Conservation (phyloP, 129 eudicot species). For the Arctium minus region DNA sequence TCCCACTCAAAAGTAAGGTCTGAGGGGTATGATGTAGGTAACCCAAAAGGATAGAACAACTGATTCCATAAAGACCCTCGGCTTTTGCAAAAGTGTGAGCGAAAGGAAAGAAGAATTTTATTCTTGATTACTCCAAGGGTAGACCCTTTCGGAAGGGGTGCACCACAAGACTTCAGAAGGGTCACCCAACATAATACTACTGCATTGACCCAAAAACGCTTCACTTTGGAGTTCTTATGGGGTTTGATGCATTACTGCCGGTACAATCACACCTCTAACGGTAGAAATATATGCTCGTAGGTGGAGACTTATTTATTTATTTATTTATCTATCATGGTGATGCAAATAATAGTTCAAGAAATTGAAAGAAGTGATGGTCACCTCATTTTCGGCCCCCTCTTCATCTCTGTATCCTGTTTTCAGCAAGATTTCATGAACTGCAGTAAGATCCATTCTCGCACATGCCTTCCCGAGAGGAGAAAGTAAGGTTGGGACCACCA, state of each 20-base stretch:
- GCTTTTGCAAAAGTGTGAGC: not conserved
- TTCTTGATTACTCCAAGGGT: not conserved
- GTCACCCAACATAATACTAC: not conserved
- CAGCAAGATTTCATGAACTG: conserved; percentile 85
- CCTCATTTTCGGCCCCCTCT: conserved; percentile 99
- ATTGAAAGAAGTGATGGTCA: conserved; percentile 18
- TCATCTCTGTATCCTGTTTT: conserved; percentile 95
- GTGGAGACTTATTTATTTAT: not conserved
- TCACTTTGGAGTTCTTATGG: not conserved
- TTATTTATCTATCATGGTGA: not conserved
- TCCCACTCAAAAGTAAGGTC: not conserved
- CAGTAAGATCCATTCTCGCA: conserved; percentile 90
- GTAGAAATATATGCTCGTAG: no score
- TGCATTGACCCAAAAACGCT: not conserved
- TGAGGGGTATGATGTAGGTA: not conserved
- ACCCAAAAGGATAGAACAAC: no score
- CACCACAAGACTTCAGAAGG: not conserved
- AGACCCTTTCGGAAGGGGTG: not conserved
- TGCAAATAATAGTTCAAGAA: not conserved
- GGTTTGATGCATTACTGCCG: not conserved
- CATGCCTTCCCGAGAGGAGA: conserved; percentile 99
- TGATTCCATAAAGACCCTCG: not conserved
- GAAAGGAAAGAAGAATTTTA: not conserved
- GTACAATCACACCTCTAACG: not conserved
- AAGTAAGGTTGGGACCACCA: conserved; percentile 59